These are phyloP conservation scores for Candida michaelii DNA, from an alignment of 805 yeast genomes.

Conservation along the genomic window DNA sequence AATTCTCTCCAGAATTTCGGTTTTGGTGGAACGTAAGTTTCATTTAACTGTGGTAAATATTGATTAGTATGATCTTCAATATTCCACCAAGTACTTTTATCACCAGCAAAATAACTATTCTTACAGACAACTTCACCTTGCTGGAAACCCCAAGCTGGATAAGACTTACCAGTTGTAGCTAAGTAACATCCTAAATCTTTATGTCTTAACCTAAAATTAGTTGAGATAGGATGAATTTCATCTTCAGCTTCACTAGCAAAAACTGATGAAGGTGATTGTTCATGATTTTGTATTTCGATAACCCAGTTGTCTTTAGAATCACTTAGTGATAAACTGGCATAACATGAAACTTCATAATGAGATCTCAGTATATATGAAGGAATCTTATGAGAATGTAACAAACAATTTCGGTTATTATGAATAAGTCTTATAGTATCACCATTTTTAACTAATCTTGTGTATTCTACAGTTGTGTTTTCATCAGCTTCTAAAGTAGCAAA, in stretches of 20 bases:
- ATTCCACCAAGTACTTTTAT: conserved; percentile 79
- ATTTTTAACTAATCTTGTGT: conserved; percentile 44
- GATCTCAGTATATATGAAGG: conserved; percentile 69
- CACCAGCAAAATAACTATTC: conserved; percentile 47
- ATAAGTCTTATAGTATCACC: conserved; percentile 70
- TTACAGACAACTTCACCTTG: conserved; percentile 81
- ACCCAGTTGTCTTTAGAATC: conserved; percentile 90
- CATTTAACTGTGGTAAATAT: conserved; percentile 34
- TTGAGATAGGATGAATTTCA: conserved; percentile 71
- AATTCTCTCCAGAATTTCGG: conserved; percentile 70
- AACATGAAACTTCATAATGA: conserved; percentile 83
- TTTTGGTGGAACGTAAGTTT: conserved; percentile 36
- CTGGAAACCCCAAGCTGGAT: conserved; percentile 83
- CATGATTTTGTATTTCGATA: conserved; percentile 74
- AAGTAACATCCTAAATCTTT: conserved; percentile 68
- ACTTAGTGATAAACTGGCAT: conserved; percentile 69
- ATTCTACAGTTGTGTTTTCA: conserved; percentile 18
- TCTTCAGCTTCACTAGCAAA: conserved; percentile 46
- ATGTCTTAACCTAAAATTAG: conserved; percentile 68
- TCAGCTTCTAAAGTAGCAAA: conserved; percentile 32
- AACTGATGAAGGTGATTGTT: conserved; percentile 38
- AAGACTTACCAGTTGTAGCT: conserved; percentile 66
- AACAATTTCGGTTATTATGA: conserved; percentile 70
- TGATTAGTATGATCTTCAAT: conserved; percentile 66
- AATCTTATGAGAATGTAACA: conserved; percentile 80